A percentile compares a stretch with the other conserved stretches of the same genome.
Evolutionary conservation across 73 alveolate genomes (phyloP).

Genomic region (Symbiodinium pilosum): DNA sequence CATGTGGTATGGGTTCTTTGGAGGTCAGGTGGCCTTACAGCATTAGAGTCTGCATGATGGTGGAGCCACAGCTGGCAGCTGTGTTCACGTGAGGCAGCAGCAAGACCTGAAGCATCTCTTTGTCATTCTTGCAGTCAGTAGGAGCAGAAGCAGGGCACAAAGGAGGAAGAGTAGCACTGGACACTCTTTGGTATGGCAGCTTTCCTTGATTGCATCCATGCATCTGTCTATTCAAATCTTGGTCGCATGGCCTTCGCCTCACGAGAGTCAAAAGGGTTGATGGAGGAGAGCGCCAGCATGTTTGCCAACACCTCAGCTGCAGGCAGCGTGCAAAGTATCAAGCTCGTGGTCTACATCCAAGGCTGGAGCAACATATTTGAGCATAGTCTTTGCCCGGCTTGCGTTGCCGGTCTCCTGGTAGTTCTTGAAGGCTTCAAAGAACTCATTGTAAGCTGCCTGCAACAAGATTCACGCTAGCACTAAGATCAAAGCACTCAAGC

Average conservation of each 20-base stretch:
- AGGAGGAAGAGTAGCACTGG: too few relatives aligned
- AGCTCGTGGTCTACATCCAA: neutral
- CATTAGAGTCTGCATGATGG: too few relatives aligned
- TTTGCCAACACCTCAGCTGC: constrained; percentile 77
- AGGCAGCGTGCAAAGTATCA: neutral
- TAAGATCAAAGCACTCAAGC: neutral
- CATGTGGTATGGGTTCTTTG: too few relatives aligned
- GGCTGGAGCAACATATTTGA: constrained; percentile 66
- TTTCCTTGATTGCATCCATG: too few relatives aligned
- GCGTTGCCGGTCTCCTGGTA: constrained; percentile 94
- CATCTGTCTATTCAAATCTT: too few relatives aligned
- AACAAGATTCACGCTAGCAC: neutral
- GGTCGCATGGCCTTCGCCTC: constrained; percentile 95
- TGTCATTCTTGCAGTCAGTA: too few relatives aligned
- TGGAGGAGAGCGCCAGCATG: constrained; percentile 94
- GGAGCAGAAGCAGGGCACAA: too few relatives aligned
- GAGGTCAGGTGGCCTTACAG: too few relatives aligned
- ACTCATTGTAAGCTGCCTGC: constrained; percentile 94
- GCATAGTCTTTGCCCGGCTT: constrained; percentile 90
- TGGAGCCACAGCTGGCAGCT: too few relatives aligned
- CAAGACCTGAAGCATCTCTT: too few relatives aligned
- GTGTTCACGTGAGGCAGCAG: too few relatives aligned
- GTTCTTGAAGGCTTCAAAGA: constrained; percentile 94
- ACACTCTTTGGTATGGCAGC: too few relatives aligned
- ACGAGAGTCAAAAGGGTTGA: constrained; percentile 93